A percentile compares a stretch with the other conserved stretches of the same genome.
Conservation (phyloP, 176 grass and related monocot species). For the Eragrostis curvula region DNA sequence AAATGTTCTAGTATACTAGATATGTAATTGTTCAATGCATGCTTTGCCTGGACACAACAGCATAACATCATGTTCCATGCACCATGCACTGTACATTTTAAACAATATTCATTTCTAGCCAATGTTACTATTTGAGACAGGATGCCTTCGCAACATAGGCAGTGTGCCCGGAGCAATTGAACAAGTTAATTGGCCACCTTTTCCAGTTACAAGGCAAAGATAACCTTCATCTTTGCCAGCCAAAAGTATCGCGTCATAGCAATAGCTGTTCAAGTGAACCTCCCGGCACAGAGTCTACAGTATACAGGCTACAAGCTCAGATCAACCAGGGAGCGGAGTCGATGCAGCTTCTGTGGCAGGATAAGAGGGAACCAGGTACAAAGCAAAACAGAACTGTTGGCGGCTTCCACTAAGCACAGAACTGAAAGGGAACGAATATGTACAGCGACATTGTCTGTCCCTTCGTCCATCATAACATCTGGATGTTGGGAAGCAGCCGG, state of each 20-base stretch:
- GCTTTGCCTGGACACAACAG: no score
- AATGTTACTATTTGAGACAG: not conserved
- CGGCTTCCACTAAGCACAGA: slow-evolving; percentile 28
- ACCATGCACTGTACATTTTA: not conserved
- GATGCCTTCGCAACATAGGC: not conserved
- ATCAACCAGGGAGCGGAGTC: slow-evolving; percentile 17
- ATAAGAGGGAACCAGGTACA: slow-evolving; percentile 5
- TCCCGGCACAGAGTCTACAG: not conserved
- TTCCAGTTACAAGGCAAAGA: slow-evolving; percentile 17
- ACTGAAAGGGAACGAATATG: slow-evolving; percentile 35
- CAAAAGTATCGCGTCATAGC: not conserved
- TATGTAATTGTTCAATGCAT: no score
- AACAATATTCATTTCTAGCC: not conserved
- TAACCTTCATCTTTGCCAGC: slow-evolving; percentile 1
- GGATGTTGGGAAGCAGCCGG: not conserved
- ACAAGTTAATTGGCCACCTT: slow-evolving; percentile 6
- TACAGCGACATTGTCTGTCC: slow-evolving; percentile 11
- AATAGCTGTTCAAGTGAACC: not conserved
- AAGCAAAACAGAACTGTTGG: not conserved
- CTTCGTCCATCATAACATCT: not conserved
- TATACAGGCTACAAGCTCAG: slow-evolving; percentile 34
- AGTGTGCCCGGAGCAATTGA: not conserved
- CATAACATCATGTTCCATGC: no score
- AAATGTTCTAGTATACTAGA: no score
- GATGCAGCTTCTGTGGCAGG: not conserved